A percentile compares a stretch with the other conserved stretches of the same genome.
These are phyloP conservation scores for Lentinula lateritia DNA, from an alignment of 768 basidiomycete species.

Conservation along the genomic window DNA sequence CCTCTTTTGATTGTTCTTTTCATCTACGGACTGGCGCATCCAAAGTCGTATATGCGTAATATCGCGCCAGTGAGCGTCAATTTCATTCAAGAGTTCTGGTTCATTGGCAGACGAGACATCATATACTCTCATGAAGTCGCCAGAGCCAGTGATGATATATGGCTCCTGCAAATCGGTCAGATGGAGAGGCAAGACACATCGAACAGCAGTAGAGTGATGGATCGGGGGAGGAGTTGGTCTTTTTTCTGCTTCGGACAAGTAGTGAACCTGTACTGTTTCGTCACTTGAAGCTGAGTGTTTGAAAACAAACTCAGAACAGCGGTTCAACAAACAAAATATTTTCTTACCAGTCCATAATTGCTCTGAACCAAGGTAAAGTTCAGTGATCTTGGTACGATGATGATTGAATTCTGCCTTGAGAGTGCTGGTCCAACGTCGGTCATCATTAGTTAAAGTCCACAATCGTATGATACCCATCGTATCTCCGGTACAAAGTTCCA, in stretches of 20 bases:
- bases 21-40: slow-evolving; percentile 45
- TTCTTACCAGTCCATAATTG: slow-evolving; percentile 84
- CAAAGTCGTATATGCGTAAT: slow-evolving; percentile 73
- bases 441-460: slow-evolving; percentile 62
- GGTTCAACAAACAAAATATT: background rate
- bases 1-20: slow-evolving; percentile 31
- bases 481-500: slow-evolving; percentile 75
- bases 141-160: slow-evolving; percentile 77
- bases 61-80: slow-evolving; percentile 91
- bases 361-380: slow-evolving; percentile 57
- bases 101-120: slow-evolving; percentile 67
- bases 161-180: slow-evolving; percentile 62
- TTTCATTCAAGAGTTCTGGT: slow-evolving; percentile 62
- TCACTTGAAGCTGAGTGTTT: slow-evolving; percentile 73
- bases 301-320: background rate
- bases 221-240: slow-evolving; percentile 45
- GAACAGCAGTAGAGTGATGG: slow-evolving; percentile 59
- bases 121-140: slow-evolving; percentile 77
- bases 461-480: slow-evolving; percentile 86
- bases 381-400: slow-evolving; percentile 83
- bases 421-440: slow-evolving; percentile 42
- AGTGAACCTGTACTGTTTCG: slow-evolving; percentile 66
- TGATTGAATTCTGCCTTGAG: slow-evolving; percentile 52
- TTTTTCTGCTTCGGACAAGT: slow-evolving; percentile 18
- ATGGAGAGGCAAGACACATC: slow-evolving; percentile 64